Base-by-base conservation (phyloP, 345 rosid species). In the Citrus trifoliata region DNA sequence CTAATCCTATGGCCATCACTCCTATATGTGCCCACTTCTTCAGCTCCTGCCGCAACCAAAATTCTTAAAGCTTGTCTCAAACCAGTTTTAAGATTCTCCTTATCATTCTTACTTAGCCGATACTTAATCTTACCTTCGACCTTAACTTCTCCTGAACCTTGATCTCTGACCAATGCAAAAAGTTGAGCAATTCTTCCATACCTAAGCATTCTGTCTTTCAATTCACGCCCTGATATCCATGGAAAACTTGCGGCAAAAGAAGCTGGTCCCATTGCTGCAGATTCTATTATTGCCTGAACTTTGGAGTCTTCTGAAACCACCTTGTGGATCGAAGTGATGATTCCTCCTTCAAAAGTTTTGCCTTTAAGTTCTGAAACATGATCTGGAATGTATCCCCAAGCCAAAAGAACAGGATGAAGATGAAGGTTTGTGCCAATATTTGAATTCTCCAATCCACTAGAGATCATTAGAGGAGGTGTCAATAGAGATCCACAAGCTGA, bases 301-400 rank as follows among this genome's bases (percentile, higher is more conserved):
- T 71, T 82, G 4, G 90, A 85, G 28, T 88, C 89, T 38, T 76
- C 81, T 30, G 88, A 78, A 38, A 66, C 55, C 65, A 61, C 32
- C 33, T 61, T 61, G 27, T 84, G 89, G 59, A 89, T 24, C 2
- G 98, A 85, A 62, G 90, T 95, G 75, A 89, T 72, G 77, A 95
- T 87, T 79, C 90, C 97, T 81, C 95, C 97, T 56, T 91, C 90
- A 35, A 78, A 86, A 51, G 48, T 42, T 40, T 73, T 86, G 75
- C 92, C 93, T 70, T 82, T 35, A 6, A 89, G 60, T 10, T 70
- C 80, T 6, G 87, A 64, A 8, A 24, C 51, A 10, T 80, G 70
- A 37, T 90, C 90, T 1, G 90, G 93, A 42, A 90, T 89, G 83
- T 89, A 87, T 69, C 97, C 97, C 97, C 97, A 92, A 62, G 87